Base-by-base conservation (phyloP, 108 stramenopile genomes). In the Skeletonema grethae region DNA sequence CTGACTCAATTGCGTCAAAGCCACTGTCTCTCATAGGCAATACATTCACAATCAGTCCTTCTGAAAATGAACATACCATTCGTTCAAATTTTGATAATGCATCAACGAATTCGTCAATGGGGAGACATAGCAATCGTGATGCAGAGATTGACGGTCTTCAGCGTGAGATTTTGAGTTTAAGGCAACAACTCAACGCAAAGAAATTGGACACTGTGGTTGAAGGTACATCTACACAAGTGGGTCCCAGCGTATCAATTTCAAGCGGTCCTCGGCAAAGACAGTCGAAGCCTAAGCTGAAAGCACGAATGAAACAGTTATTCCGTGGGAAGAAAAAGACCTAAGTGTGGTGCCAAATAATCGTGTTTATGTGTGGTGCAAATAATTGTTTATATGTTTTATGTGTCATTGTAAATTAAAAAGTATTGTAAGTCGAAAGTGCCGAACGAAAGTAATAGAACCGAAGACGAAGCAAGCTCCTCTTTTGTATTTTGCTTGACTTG, bases 181-280 rank as follows among this genome's bases (percentile, higher is more conserved):
- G 22, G 7, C 18, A 20, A 20, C 50, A 53, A n/a, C 50, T 53
- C n/a, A 22, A 53, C 20, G 20, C 18, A 53, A 53, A 22, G 20
- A 53, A 53, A 53, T 22, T 53, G 22, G 50, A 22, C 1, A 53
- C 50, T 20, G 50, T 53, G 50, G 50, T 53, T 20, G 50, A 53
- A 53, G 50, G 22, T 9, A 53, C 50, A 22, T 5, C 50, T 8
- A n/a, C 50, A 53, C 50, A 53, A 22, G 50, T n/a, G 41, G 41
- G 41, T 10, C 13, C 4, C 41, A n/a, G 15, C 3, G 15, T 3
- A 43, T n/a, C 15, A 43, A 43, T 10, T 13, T n/a, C 15, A 3
- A n/a, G 3, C 10, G 3, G 15, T 43, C 41, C 41, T 43, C 4
- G 1, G 4, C 41, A 38, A 38, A 11, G 36, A 38, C 36, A 38